Conservation (phyloP, 345 rosid species). For the Dipteronia dyeriana region DNA sequence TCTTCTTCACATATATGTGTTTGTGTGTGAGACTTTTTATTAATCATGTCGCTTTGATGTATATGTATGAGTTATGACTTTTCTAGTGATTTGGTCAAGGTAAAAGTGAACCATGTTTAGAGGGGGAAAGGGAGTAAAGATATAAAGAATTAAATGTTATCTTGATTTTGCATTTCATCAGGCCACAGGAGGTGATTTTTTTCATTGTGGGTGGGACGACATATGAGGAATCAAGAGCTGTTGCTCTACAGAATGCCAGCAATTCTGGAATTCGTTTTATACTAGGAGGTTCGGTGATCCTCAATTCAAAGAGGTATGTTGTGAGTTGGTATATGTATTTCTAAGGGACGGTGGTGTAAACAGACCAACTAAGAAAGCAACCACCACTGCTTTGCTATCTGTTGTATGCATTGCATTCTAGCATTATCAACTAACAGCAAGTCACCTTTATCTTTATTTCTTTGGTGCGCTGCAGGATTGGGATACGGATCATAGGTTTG, state of each 20-base stretch:
- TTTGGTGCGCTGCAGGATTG: neutral
- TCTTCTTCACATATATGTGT: slow-evolving; percentile 8
- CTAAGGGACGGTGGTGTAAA: neutral
- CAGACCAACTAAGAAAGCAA: neutral
- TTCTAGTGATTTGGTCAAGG: neutral
- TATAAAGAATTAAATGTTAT: neutral
- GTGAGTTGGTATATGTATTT: neutral
- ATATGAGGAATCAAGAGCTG: slow-evolving; percentile 87
- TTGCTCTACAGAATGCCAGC: slow-evolving; percentile 77
- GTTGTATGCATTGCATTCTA: neutral
- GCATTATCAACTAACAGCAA: neutral
- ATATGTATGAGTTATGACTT: neutral
- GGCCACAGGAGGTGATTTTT: slow-evolving; percentile 91
- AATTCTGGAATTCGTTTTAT: slow-evolving; percentile 83
- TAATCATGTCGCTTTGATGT: neutral
- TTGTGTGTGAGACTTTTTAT: neutral
- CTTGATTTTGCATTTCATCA: slow-evolving; percentile 32
- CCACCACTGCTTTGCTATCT: neutral
- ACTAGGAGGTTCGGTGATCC: slow-evolving; percentile 79
- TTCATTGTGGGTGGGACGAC: slow-evolving; percentile 98
- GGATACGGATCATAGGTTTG: neutral
- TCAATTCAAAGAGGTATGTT: slow-evolving; percentile 81
- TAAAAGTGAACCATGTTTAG: neutral
- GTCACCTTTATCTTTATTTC: neutral
- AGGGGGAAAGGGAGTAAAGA: neutral